A percentile compares a stretch with the other conserved stretches of the same genome.
These are phyloP conservation scores for Penicillium pancosmium DNA, from an alignment of 495 filamentous ascomycete species.

Conservation along the genomic window DNA sequence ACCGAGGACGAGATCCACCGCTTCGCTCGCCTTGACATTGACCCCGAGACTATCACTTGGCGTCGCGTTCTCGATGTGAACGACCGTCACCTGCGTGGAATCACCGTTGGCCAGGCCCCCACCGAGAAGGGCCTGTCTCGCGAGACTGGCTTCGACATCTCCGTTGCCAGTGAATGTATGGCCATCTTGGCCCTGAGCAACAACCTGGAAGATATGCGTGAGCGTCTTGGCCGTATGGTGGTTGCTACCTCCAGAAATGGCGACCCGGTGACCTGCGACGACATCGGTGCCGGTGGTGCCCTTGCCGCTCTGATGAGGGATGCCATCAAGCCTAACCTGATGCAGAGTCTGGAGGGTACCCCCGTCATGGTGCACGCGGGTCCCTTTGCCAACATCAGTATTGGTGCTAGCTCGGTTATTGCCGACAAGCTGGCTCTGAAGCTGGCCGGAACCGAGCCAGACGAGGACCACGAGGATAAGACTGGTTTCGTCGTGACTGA, in stretches of 20 bases:
- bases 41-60: conserved; percentile 97
- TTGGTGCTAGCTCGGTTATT: conserved; percentile 91
- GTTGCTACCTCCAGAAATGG: conserved; percentile 82
- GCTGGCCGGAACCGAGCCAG: conserved; percentile 91
- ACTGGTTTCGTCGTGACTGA: conserved; percentile 96
- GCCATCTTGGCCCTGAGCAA: conserved; percentile 94
- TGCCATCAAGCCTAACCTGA: conserved; percentile 97
- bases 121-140: conserved; percentile 87
- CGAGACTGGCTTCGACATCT: conserved; percentile 94
- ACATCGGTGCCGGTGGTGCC: conserved; percentile 90
- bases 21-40: conserved; percentile 93
- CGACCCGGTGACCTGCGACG: conserved; percentile 93
- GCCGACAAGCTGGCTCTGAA: conserved; percentile 96
- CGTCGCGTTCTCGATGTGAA: conserved; percentile 95
- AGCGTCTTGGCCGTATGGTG: conserved; percentile 95
- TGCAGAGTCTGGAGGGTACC: conserved; percentile 97
- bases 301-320: conserved; percentile 95
- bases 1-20: conserved; percentile 84
- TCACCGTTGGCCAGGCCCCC: conserved; percentile 82
- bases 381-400: conserved; percentile 97
- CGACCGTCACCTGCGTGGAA: conserved; percentile 85
- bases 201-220: conserved; percentile 84
- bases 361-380: conserved; percentile 97
- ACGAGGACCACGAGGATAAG: conserved; percentile 83
- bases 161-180: conserved; percentile 97